These are phyloP conservation scores for Misopates orontium DNA, from an alignment of 257 asterid genomes.

Conservation along the genomic window DNA sequence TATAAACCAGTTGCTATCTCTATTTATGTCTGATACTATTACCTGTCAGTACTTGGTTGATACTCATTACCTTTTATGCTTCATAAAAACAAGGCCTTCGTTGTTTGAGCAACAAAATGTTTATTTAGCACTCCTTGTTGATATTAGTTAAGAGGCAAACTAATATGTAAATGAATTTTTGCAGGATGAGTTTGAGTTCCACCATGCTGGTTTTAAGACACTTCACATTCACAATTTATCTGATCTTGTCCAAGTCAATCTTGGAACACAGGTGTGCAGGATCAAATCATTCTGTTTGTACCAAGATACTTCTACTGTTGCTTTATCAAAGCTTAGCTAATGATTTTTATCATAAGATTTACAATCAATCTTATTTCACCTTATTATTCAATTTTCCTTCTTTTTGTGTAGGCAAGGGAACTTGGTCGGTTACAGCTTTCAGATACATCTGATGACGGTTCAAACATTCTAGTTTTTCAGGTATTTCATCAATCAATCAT, in stretches of 20 bases:
- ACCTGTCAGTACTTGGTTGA: constrained; percentile 13
- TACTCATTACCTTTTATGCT: background rate
- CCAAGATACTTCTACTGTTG: constrained; percentile 11
- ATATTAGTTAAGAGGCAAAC: constrained; percentile 18
- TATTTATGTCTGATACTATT: constrained; percentile 24
- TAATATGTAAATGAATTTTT: constrained; percentile 27
- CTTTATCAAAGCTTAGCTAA: constrained; percentile 19
- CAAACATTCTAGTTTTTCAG: constrained; percentile 94
- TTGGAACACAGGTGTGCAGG: constrained; percentile 69
- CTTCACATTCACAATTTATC: constrained; percentile 84
- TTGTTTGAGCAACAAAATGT: background rate
- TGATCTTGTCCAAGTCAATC: constrained; percentile 83
- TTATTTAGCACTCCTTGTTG: constrained; percentile 11
- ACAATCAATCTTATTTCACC: constrained; percentile 19
- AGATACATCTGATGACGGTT: constrained; percentile 68
- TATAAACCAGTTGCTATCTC: constrained; percentile 8
- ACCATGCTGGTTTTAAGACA: constrained; percentile 80
- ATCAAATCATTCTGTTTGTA: constrained; percentile 9
- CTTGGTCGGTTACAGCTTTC: constrained; percentile 79
- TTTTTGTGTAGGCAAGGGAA: constrained; percentile 57
- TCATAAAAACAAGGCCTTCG: constrained; percentile 1
- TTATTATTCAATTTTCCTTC: constrained; percentile 15
- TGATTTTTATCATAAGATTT: constrained; percentile 20
- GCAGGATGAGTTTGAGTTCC: constrained; percentile 83
- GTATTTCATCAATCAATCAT: constrained; percentile 36